Percentiles rank a stretch among this genome's conserved stretches.
phyloP scores from a whole-genome alignment of 139 green algal species.

The Pseudopediastrum boryanum region DNA sequence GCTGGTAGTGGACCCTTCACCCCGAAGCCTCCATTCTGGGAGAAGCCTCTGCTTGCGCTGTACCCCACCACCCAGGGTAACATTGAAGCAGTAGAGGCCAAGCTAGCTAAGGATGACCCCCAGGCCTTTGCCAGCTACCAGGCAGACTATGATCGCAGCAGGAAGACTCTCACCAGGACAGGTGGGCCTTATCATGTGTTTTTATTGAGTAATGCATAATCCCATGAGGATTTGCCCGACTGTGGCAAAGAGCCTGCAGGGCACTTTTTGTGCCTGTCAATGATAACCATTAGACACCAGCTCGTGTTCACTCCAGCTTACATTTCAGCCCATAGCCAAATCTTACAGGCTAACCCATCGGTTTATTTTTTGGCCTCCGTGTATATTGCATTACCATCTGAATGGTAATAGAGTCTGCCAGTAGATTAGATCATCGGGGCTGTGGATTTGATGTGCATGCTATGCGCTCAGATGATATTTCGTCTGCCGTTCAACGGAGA shows the following conservation, averaged over 20 bases:
- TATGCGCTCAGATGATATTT: too few species aligned
- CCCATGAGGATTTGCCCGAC: not conserved
- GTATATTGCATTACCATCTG: too few species aligned
- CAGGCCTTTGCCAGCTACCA: slow-evolving; percentile 58
- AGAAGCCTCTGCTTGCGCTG: too few species aligned
- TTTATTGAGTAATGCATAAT: not conserved
- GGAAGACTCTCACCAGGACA: slow-evolving; percentile 69
- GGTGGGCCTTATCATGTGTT: slow-evolving; percentile 31
- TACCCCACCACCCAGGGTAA: not conserved
- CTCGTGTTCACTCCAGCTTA: not conserved
- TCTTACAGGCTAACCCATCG: not conserved
- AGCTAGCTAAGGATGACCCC: slow-evolving; percentile 16
- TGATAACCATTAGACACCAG: not conserved
- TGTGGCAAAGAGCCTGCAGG: not conserved
- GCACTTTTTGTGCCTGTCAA: not conserved
- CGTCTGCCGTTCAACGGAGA: too few species aligned
- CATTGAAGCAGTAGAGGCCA: not conserved
- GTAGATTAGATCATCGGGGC: too few species aligned
- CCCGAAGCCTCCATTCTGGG: too few species aligned
- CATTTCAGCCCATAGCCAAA: not conserved
- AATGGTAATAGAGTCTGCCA: too few species aligned
- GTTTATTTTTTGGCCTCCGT: too few species aligned
- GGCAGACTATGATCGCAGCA: slow-evolving; percentile 65
- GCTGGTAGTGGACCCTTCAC: too few species aligned
- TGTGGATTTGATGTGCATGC: too few species aligned